A percentile compares a stretch with the other conserved stretches of the same genome.
phyloP scores from a whole-genome alignment of 1,284 basidiomycete genomes.

The Rhodotorula glutinis region DNA sequence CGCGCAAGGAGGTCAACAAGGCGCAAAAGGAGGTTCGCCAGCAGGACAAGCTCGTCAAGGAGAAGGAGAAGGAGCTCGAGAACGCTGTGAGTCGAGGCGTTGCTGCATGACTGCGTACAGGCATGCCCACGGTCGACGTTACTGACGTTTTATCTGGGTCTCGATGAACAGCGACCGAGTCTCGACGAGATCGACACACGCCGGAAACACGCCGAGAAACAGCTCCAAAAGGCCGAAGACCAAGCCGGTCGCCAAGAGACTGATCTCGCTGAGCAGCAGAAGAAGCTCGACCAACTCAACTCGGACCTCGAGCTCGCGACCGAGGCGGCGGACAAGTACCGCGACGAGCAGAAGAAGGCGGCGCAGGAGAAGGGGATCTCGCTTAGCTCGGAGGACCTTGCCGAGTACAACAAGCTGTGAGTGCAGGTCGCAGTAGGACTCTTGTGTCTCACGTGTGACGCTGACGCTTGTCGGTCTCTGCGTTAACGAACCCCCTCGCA shows the following conservation, averaged over 20 bases:
- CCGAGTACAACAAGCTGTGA: conserved; percentile 81
- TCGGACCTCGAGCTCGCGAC: conserved; percentile 67
- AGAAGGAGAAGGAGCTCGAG: conserved; percentile 77
- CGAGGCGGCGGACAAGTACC: conserved; percentile 68
- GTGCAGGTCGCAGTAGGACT: too few relatives aligned
- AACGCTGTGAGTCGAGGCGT: conserved; percentile 58
- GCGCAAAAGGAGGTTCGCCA: conserved; percentile 68
- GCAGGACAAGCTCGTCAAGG: conserved; percentile 72
- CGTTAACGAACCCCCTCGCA: conserved; percentile 45
- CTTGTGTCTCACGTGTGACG: too few relatives aligned
- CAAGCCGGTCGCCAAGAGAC: conserved; percentile 64
- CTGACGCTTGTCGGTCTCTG: neutral
- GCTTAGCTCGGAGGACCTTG: conserved; percentile 75
- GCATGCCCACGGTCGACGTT: too few relatives aligned
- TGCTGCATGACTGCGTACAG: too few relatives aligned
- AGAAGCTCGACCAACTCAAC: conserved; percentile 60
- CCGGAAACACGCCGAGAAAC: conserved; percentile 77
- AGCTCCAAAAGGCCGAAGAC: conserved; percentile 66
- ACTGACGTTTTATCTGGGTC: too few relatives aligned
- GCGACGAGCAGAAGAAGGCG: conserved; percentile 71
- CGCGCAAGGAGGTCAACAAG: conserved; percentile 74
- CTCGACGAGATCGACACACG: conserved; percentile 77
- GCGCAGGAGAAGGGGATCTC: conserved; percentile 68
- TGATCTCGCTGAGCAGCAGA: conserved; percentile 65
- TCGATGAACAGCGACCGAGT: conserved; percentile 63